Base-by-base conservation (phyloP, 73 alveolate species). In the Urostyla sp. region DNA sequence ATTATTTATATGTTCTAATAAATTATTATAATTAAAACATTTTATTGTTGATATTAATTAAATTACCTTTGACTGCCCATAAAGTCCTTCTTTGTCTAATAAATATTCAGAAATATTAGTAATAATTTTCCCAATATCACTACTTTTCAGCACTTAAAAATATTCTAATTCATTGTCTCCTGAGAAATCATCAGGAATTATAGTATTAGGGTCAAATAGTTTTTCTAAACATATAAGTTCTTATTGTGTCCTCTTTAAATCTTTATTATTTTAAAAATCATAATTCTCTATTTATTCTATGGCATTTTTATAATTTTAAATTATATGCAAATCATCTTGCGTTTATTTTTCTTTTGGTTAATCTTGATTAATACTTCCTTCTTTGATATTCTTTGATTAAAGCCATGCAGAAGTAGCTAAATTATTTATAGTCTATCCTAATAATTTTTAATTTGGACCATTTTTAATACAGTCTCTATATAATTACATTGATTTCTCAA, bases 51-150 rank as follows among this genome's bases (percentile, higher is more conserved):
- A 16, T 10, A 7, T 35, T n/a, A 20, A 20, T 16, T n/a, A 16
- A 4, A 5, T 63, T 69, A 69, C 83, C 54, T 45, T 69, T 69
- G 11, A 45, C 6, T 69, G 30, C 4, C 83, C 83, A 20, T 69
- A 4, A 6, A 26, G 28, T 50, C 83, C 46, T 31, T 67, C 90
- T 16, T 24, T 55, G 8, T 73, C 72, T 1, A 81, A 67, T 36
- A 81, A 44, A 48, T 67, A 81, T 30, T 81, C 91, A 52, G 85
- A 51, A 15, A 81, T 40, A 81, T 81, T 81, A 1, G 91, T 67
- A 48, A 81, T 30, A 0, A 43, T 72, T 30, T 36, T 53, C 7
- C 85, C 91, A 0, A 36, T 10, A 5, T 55, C 53, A 23, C 34
- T 44, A 32, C 67, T 23, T 18, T 54, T 75, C 27, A 75, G 57